A percentile compares a stretch with the other conserved stretches of the same genome.
Conservation (phyloP, 352 stramenopile genomes). For the Halophytophthora batemanensis region DNA sequence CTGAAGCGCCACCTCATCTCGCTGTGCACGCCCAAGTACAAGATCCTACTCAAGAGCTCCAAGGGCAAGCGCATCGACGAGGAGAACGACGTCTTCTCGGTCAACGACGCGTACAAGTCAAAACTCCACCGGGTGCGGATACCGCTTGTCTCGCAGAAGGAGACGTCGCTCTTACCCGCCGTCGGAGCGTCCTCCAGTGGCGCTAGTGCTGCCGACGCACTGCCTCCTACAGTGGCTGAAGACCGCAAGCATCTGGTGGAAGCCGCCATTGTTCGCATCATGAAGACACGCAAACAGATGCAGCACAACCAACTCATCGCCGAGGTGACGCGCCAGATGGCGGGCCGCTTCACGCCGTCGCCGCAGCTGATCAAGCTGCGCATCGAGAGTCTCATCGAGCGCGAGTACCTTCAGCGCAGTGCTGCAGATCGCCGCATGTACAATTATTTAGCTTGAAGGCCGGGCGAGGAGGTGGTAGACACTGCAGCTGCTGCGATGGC, state of each 20-base stretch:
- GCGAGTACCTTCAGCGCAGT: conserved; percentile 97
- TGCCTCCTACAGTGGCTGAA: conserved; percentile 93
- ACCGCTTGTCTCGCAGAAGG: conserved; percentile 81
- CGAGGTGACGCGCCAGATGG: conserved; percentile 87
- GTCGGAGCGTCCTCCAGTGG: conserved; percentile 24
- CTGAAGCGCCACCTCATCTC: conserved; percentile 96
- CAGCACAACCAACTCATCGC: conserved; percentile 91
- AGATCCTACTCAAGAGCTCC: conserved; percentile 96
- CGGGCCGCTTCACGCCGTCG: conserved; percentile 90
- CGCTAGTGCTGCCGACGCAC: conserved; percentile 49
- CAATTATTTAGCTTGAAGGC: conserved; percentile 95
- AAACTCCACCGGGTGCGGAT: conserved; percentile 90
- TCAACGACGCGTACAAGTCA: conserved; percentile 95
- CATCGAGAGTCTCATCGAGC: conserved; percentile 98
- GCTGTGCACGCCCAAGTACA: conserved; percentile 97
- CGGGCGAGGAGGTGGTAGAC: neutral
- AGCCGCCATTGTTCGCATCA: conserved; percentile 94
- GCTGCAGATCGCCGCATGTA: conserved; percentile 92
- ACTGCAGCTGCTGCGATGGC: neutral
- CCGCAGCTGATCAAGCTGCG: conserved; percentile 97
- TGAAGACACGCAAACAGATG: conserved; percentile 94
- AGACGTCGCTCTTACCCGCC: conserved; percentile 53
- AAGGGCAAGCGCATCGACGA: conserved; percentile 96
- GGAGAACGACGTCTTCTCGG: conserved; percentile 91
- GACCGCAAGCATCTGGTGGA: conserved; percentile 95